These are phyloP conservation scores for Zanthoxylum bungeanum DNA, from an alignment of 345 rosid species.

Conservation along the genomic window DNA sequence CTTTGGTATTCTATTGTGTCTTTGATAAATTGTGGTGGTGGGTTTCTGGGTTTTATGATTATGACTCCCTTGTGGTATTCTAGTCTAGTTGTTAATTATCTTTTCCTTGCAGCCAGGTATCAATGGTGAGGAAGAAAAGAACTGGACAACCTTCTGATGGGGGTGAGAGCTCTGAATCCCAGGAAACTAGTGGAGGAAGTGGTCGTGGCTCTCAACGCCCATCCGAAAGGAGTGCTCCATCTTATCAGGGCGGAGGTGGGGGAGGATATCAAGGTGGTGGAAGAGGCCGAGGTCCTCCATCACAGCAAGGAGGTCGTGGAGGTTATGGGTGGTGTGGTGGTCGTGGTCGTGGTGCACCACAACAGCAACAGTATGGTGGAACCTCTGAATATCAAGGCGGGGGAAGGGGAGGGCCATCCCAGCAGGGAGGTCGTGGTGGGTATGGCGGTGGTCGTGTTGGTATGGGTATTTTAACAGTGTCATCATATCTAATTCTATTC, in stretches of 20 bases:
- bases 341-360: slow-evolving; percentile 55
- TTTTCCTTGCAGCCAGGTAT: slow-evolving; percentile 14
- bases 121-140: slow-evolving; percentile 82
- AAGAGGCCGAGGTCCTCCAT: slow-evolving; percentile 51
- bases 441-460: slow-evolving; percentile 37
- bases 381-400: slow-evolving; percentile 61
- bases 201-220: slow-evolving; percentile 54
- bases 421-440: slow-evolving; percentile 64
- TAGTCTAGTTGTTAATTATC: neutral
- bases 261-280: slow-evolving; percentile 55
- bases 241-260: slow-evolving; percentile 44
- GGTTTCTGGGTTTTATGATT: neutral
- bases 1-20: too few species aligned
- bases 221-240: slow-evolving; percentile 31
- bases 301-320: slow-evolving; percentile 64
- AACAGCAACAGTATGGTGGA: slow-evolving; percentile 57
- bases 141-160: slow-evolving; percentile 45
- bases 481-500: too few species aligned
- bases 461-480: too few species aligned
- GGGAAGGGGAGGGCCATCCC: slow-evolving; percentile 73
- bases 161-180: slow-evolving; percentile 68
- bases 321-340: slow-evolving; percentile 47
- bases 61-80: neutral
- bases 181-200: slow-evolving; percentile 37
- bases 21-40: neutral